phyloP scores from a whole-genome alignment of 768 basidiomycete genomes.

The Artomyces pyxidatus region DNA sequence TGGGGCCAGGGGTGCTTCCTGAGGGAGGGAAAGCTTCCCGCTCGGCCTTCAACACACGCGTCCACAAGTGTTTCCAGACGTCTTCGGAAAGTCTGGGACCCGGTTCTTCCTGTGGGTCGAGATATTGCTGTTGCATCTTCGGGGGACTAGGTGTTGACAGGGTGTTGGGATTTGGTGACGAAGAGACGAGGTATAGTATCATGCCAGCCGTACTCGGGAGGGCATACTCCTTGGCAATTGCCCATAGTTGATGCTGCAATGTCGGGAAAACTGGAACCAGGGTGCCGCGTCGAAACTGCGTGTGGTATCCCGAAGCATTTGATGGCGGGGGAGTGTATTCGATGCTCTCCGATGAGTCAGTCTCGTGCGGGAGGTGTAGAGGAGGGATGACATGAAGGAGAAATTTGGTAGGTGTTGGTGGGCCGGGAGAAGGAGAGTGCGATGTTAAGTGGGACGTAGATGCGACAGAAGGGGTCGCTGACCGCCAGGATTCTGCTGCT shows the following conservation, averaged over 20 bases:
- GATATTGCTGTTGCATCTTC: not conserved
- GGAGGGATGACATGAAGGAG: conserved; percentile 85
- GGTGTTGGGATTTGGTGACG: conserved; percentile 18
- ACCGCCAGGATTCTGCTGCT: conserved; percentile 39
- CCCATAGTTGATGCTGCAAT: conserved; percentile 71
- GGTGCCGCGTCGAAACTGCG: conserved; percentile 76
- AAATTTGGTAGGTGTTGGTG: conserved; percentile 51
- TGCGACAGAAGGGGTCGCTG: conserved; percentile 28
- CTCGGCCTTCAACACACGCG: conserved; percentile 58
- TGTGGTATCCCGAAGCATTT: conserved; percentile 66
- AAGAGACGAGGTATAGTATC: conserved; percentile 68
- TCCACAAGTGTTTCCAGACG: conserved; percentile 85
- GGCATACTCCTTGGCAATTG: conserved; percentile 91
- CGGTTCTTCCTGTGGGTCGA: conserved; percentile 38
- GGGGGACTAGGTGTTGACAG: conserved; percentile 14
- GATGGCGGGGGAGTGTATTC: conserved; percentile 46
- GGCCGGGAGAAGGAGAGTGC: conserved; percentile 24
- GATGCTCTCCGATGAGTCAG: conserved; percentile 32
- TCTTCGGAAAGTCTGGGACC: conserved; percentile 84
- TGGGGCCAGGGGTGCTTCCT: conserved; percentile 30
- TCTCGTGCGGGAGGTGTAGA: conserved; percentile 56
- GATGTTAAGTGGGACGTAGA: conserved; percentile 32
- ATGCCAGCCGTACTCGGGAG: conserved; percentile 81
- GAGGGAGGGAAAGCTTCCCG: conserved; percentile 30
- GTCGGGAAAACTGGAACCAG: conserved; percentile 81